Evolutionary conservation across 2,329 filamentous ascomycete species (phyloP), one percentile per base, ranked within the genome.

Genomic region (Penicillium aurantiogriseum): DNA sequence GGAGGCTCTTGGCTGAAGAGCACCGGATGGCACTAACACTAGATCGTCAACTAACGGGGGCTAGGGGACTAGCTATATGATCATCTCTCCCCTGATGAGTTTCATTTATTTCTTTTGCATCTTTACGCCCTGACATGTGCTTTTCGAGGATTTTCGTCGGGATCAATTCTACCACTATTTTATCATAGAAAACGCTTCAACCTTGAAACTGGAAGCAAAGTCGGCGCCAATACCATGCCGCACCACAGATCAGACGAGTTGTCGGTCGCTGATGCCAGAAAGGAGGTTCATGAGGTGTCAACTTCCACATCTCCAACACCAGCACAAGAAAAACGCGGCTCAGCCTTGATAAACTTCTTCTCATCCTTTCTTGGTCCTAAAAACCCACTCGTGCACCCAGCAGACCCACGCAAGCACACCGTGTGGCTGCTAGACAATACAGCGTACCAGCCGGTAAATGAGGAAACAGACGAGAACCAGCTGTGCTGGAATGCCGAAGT

Each of bases 341-440:
- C 64, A 4, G 38, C 56, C 10, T 57, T 64, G 13, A 53, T 63
- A 46, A 62, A 59, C 7, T 67, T 71, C 49, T 52, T 72, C 35
- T 60, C 65, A 13, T 74, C 73, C 19, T 61, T 75, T 19, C 66
- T 79, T 25, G 73, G 74, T 27, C 63, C 67, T 46, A 69, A 71
- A 49, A 88, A 86, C 67, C 87, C 88, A 1, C 76, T 87, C 13
- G 80, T 83, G 0, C 82, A 82, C 45, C 77, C 80, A 35, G 83
- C 91, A 46, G 82, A 85, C 54, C 79, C 81, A 17, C 76, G 84
- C n/a, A 74, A 80, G 49, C 89, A 96, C 71, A 85, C 84, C 15
- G 86, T 97, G 40, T 97, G 93, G 93, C 79, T 97, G 8, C 80
- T 97, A 47, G 92, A 97, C 77, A 96, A 94, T 69, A 93, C 90